Conservation (phyloP, 2,329 filamentous ascomycete genomes). For the Phoma sp. region DNA sequence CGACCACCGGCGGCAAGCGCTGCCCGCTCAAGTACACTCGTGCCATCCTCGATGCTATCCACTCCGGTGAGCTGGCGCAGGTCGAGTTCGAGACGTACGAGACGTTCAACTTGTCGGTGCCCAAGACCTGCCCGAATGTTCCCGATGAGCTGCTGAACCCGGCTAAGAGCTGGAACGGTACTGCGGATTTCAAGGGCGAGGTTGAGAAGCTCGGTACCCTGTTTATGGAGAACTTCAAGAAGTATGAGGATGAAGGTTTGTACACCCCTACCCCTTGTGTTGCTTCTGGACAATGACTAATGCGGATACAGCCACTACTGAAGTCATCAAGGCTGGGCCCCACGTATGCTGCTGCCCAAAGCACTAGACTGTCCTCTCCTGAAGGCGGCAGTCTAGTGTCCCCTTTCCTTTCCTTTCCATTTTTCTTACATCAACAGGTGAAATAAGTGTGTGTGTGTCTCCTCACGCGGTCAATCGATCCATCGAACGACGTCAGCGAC, state of each 20-base stretch:
- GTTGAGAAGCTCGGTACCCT: conserved; percentile 88
- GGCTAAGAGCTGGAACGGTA: conserved; percentile 86
- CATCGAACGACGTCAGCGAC: conserved; percentile 17
- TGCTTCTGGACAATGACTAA: neutral
- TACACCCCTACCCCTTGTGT: neutral
- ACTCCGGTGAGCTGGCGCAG: conserved; percentile 93
- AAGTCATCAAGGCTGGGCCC: conserved; percentile 51
- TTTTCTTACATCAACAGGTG: conserved; percentile 8
- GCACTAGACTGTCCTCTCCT: conserved; percentile 27
- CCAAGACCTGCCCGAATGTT: conserved; percentile 86
- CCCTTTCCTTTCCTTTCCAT: neutral
- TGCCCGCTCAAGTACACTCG: conserved; percentile 99
- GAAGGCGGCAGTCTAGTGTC: conserved; percentile 1
- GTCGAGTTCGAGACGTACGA: conserved; percentile 94
- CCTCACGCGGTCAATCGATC: conserved; percentile 20
- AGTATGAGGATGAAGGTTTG: conserved; percentile 67
- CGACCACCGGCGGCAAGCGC: conserved; percentile 85
- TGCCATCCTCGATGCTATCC: conserved; percentile 96
- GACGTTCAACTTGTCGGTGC: conserved; percentile 96
- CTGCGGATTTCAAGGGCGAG: conserved; percentile 81
- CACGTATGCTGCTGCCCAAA: conserved; percentile 49
- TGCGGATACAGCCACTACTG: neutral
- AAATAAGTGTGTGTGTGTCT: neutral
- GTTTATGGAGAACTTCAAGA: conserved; percentile 97
- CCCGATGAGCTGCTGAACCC: conserved; percentile 94